Evolutionary conservation across 371 early-diverging fungal genomes (phyloP), one percentile per base, ranked within the genome.

Genomic region (Saksenaea vasiformis): DNA sequence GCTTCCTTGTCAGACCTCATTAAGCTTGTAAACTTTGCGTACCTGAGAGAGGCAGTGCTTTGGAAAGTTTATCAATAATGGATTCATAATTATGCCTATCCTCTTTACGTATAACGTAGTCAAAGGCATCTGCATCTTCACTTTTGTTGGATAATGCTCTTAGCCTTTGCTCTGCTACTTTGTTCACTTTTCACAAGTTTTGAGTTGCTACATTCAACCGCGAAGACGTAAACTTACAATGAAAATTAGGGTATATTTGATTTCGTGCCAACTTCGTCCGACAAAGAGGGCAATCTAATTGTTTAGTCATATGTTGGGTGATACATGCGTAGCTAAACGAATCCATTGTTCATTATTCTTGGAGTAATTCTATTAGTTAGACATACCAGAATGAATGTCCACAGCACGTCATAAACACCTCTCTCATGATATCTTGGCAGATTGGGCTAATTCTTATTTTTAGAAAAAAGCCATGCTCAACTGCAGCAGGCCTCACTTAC

Each of bases 311-410:
- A 69, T 94, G 92, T 24, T 79, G 68, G 10, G 77, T 70, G 47
- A 95, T 93, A 67, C 95, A 96, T 13, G 68, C 63, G 75, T 89
- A 87, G 69, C 90, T 90, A 58, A n/a, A n/a, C n/a, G n/a, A n/a
- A n/a, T n/a, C n/a, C n/a, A n/a, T n/a, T n/a, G n/a, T n/a, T n/a
- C n/a, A n/a, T n/a, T n/a, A n/a, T n/a, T n/a, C n/a, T n/a, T n/a
- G n/a, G n/a, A n/a, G n/a, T n/a, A n/a, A n/a, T n/a, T n/a, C n/a
- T n/a, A n/a, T n/a, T n/a, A n/a, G n/a, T n/a, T n/a, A n/a, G n/a
- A n/a, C n/a, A 59, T 82, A 89, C 90, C 95, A 95, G 74, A 91
- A 95, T 1, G 92, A 90, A 74, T 95, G 95, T 0, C 95, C 92
- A 74, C 95, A 95, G n/a, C 79, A 75, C 1, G 93, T 86, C 68